Conservation (phyloP, 225 moss, liverwort and hornwort genomes). For the Bryum argenteum region DNA sequence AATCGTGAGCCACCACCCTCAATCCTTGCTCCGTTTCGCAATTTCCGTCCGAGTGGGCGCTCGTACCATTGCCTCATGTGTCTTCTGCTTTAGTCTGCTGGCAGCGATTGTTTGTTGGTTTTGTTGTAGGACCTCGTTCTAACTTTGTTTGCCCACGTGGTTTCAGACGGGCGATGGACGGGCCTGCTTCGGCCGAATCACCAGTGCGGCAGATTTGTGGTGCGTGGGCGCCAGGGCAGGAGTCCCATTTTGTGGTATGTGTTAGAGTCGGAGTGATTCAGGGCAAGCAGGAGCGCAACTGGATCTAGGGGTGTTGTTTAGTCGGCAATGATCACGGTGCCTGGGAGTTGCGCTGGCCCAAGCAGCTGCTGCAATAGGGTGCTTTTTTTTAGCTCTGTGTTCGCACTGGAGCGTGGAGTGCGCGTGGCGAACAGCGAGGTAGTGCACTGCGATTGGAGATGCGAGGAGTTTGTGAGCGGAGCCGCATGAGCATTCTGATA, state of each 20-base stretch:
- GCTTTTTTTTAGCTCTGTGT: neutral
- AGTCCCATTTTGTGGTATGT: neutral
- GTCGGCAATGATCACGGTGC: slow-evolving; percentile 35
- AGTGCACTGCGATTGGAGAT: slow-evolving; percentile 30
- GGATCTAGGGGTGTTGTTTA: slow-evolving; percentile 31
- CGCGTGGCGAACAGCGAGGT: neutral
- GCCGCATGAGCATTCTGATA: slow-evolving; percentile 31
- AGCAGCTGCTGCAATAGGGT: slow-evolving; percentile 20
- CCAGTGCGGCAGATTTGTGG: too few species aligned
- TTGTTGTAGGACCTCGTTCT: too few species aligned
- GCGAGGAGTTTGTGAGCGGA: slow-evolving; percentile 25
- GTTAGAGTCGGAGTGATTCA: slow-evolving; percentile 26
- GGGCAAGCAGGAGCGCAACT: slow-evolving; percentile 40
- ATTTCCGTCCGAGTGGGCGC: too few species aligned
- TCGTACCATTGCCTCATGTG: neutral
- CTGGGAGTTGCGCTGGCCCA: slow-evolving; percentile 12
- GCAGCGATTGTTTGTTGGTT: too few species aligned
- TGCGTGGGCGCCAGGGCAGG: neutral
- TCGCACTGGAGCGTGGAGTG: neutral
- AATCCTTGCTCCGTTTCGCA: neutral
- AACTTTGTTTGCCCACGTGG: neutral
- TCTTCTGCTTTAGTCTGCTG: neutral
- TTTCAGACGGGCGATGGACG: too few species aligned
- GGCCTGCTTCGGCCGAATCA: too few species aligned
- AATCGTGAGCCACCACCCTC: neutral